These are phyloP conservation scores for Piromyces sp. DNA, from an alignment of 192 early-diverging fungal genomes.

Conservation along the genomic window DNA sequence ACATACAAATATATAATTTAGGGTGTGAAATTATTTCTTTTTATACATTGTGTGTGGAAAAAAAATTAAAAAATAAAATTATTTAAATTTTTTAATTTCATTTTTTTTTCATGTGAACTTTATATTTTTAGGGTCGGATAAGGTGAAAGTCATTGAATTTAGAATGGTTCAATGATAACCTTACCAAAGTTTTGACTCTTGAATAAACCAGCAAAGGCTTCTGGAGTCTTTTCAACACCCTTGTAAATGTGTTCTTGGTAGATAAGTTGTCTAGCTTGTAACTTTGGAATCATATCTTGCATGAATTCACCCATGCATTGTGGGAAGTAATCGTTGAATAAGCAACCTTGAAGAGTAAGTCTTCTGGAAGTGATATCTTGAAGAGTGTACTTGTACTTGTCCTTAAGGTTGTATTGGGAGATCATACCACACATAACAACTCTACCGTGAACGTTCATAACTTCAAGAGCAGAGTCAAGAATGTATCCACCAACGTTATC, in stretches of 20 bases:
- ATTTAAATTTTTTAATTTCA: too few species aligned
- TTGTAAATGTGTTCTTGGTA: background rate
- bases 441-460: slow-evolving; percentile 46
- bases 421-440: slow-evolving; percentile 34
- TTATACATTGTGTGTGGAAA: too few species aligned
- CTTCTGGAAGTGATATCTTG: slow-evolving; percentile 29
- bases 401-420: slow-evolving; percentile 39
- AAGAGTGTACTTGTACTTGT: slow-evolving; percentile 34
- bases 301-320: slow-evolving; percentile 29
- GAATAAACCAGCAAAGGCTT: background rate
- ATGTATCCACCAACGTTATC: slow-evolving; percentile 54
- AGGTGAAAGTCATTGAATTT: too few species aligned
- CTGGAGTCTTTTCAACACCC: background rate
- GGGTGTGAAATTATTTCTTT: too few species aligned
- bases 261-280: background rate
- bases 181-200: background rate
- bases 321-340: slow-evolving; percentile 26
- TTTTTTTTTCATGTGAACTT: too few species aligned
- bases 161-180: background rate
- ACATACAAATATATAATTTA: too few species aligned
- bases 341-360: slow-evolving; percentile 46
- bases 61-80: too few species aligned
- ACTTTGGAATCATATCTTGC: slow-evolving; percentile 21
- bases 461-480: slow-evolving; percentile 48
- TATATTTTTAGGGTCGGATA: too few species aligned